These are phyloP conservation scores for Sclerotinia trifoliorum DNA, from an alignment of 2,329 filamentous ascomycete species.

Conservation along the genomic window DNA sequence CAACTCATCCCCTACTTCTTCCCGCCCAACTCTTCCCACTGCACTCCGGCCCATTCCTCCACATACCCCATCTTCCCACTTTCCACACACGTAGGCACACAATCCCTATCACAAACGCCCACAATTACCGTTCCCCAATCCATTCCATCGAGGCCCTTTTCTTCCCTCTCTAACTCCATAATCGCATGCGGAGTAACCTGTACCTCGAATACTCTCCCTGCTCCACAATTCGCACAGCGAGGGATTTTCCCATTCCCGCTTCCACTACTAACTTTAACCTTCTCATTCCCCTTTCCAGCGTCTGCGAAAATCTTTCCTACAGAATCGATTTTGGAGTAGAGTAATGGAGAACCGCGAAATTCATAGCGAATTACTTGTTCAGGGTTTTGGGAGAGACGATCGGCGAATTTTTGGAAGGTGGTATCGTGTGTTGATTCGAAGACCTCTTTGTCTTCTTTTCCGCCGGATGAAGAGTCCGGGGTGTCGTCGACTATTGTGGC, in stretches of 20 bases:
- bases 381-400: constrained; percentile 74
- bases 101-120: constrained; percentile 80
- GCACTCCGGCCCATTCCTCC: constrained; percentile 97
- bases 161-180: constrained; percentile 77
- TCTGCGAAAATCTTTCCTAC: constrained; percentile 63
- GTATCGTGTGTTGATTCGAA: constrained; percentile 75
- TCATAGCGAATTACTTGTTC: constrained; percentile 82
- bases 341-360: constrained; percentile 67
- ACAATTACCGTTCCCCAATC: constrained; percentile 95
- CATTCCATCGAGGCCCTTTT: constrained; percentile 77
- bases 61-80: constrained; percentile 67
- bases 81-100: constrained; percentile 57
- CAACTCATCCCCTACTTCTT: constrained; percentile 22
- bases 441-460: constrained; percentile 65
- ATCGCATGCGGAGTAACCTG: constrained; percentile 92
- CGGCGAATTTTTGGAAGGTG: constrained; percentile 77
- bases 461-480: constrained; percentile 37
- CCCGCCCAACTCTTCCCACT: constrained; percentile 78
- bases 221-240: constrained; percentile 73
- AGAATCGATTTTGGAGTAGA: constrained; percentile 76
- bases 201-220: constrained; percentile 78
- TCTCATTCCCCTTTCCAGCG: constrained; percentile 28
- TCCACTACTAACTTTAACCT: constrained; percentile 26
- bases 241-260: constrained; percentile 56
- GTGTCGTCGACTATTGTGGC: constrained; percentile 51